Evolutionary conservation across 2,329 filamentous ascomycete species (phyloP).

Genomic region (Polychaeton citri): DNA sequence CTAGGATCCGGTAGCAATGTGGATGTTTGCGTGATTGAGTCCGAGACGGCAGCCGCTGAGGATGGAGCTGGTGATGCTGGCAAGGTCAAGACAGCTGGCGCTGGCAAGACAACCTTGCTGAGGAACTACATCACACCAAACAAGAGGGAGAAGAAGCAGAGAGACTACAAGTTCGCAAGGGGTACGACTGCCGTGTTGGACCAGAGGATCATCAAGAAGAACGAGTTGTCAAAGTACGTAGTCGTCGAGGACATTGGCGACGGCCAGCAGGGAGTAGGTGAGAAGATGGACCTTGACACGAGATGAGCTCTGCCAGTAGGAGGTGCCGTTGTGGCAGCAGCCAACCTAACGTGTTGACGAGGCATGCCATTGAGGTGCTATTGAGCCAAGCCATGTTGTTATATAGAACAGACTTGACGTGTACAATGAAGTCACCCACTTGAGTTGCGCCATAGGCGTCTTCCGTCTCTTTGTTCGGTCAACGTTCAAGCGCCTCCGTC

Average conservation of each 20-base stretch:
- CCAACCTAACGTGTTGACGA: not conserved
- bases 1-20: constrained; percentile 94
- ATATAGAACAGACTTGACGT: not conserved
- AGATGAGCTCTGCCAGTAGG: not conserved
- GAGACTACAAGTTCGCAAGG: constrained; percentile 79
- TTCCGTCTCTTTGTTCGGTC: too few relatives aligned
- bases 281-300: constrained; percentile 53
- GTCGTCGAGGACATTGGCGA: constrained; percentile 74
- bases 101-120: constrained; percentile 70
- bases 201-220: constrained; percentile 89
- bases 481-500: too few relatives aligned
- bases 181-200: constrained; percentile 94
- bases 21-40: constrained; percentile 88
- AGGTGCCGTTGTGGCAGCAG: not conserved
- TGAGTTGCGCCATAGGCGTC: too few relatives aligned
- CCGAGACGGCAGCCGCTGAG: constrained; percentile 36
- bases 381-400: not conserved
- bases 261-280: constrained; percentile 48
- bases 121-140: constrained; percentile 91
- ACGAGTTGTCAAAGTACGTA: constrained; percentile 88
- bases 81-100: not conserved
- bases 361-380: not conserved
- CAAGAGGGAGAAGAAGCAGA: constrained; percentile 76
- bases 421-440: too few relatives aligned
- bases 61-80: not conserved